Conservation (phyloP, 225 moss, liverwort and hornwort genomes). For the Pseudisothecium myosuroides region DNA sequence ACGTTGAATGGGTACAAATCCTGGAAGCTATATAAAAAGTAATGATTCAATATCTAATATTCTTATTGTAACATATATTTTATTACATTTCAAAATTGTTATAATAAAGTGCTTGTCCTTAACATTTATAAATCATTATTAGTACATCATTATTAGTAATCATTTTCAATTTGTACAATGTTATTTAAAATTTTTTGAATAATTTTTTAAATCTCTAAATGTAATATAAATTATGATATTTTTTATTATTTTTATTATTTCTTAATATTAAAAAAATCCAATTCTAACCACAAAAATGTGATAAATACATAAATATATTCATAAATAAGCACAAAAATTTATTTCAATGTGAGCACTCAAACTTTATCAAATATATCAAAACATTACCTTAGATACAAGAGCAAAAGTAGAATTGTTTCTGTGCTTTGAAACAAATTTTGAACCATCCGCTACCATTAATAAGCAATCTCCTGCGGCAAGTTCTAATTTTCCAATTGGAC, state of each 20-base stretch:
- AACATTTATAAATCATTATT: no score
- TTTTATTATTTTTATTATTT: no score
- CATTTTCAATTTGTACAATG: no score
- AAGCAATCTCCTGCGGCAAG: constrained; percentile 82
- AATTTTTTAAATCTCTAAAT: background rate
- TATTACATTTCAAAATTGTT: background rate
- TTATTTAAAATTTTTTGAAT: no score
- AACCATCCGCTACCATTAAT: constrained; percentile 75
- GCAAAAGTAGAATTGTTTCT: constrained; percentile 85
- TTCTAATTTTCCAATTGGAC: constrained; percentile 61
- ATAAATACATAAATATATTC: background rate
- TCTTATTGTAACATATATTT: background rate
- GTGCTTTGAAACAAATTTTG: constrained; percentile 65
- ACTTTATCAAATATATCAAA: background rate
- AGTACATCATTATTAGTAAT: no score
- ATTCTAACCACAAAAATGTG: background rate
- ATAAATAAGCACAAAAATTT: background rate
- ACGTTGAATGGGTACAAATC: constrained; percentile 74
- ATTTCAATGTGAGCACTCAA: background rate
- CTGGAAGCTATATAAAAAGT: constrained; percentile 38
- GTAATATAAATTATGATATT: no score
- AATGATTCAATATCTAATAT: background rate
- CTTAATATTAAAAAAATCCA: background rate
- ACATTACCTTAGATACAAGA: constrained; percentile 64
- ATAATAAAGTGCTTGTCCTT: background rate